Conservation (phyloP, 257 asterid species). For the Hygrophila difformis region DNA sequence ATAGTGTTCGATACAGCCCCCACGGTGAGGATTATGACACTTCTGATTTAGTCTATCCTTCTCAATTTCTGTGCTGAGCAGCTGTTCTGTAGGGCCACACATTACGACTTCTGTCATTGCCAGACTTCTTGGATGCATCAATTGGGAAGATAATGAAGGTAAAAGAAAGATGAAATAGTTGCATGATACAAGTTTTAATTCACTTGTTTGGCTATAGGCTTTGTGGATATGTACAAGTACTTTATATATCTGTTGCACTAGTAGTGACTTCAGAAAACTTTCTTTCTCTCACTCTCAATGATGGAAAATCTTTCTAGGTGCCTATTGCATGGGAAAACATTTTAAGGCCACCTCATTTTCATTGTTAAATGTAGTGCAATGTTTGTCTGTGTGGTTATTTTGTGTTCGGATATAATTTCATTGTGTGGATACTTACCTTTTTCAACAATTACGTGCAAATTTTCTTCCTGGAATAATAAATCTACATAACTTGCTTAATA, state of each 20-base stretch:
- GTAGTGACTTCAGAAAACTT: too few relatives aligned
- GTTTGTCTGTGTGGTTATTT: background rate
- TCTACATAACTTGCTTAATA: too few relatives aligned
- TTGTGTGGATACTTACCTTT: too few relatives aligned
- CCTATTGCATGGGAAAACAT: background rate
- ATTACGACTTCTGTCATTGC: conserved; percentile 78
- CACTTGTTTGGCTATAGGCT: background rate
- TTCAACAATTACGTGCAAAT: too few relatives aligned
- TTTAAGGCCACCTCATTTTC: too few relatives aligned
- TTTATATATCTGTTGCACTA: too few relatives aligned
- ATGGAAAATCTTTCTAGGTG: background rate
- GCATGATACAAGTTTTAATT: background rate
- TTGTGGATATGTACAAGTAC: background rate
- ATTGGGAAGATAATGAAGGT: conserved; percentile 98
- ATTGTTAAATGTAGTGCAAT: background rate
- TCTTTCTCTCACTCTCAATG: background rate
- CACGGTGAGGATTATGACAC: conserved; percentile 52
- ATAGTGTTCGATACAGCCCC: conserved; percentile 98
- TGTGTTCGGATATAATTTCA: too few relatives aligned
- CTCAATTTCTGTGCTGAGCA: conserved; percentile 18
- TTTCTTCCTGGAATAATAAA: too few relatives aligned
- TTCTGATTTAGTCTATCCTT: conserved; percentile 12
- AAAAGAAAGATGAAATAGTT: conserved; percentile 9
- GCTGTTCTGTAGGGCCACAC: conserved; percentile 76
- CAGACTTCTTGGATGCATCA: conserved; percentile 92